Conservation (phyloP, 148 eudicot species). For the Drosera capensis region DNA sequence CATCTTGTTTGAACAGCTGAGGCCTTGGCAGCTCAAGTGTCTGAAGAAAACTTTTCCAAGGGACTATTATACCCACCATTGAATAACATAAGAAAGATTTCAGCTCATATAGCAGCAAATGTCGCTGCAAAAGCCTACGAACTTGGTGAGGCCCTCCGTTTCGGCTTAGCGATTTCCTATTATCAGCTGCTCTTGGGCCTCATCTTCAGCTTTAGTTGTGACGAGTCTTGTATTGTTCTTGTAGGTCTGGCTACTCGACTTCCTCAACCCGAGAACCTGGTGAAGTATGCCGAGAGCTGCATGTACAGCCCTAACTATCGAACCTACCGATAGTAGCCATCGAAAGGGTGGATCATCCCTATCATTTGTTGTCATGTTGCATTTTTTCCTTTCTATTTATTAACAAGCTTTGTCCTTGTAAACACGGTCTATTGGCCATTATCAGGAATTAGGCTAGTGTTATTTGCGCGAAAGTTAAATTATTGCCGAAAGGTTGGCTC, state of each 20-base stretch:
- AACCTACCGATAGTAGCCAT: constrained; percentile 14
- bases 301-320: constrained; percentile 74
- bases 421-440: too few species aligned
- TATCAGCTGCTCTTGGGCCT: too few species aligned
- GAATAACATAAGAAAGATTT: constrained; percentile 29
- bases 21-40: constrained; percentile 76
- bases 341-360: too few species aligned
- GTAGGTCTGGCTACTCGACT: constrained; percentile 71
- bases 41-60: constrained; percentile 28
- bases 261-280: constrained; percentile 56
- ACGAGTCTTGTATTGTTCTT: background rate
- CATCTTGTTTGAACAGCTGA: constrained; percentile 37
- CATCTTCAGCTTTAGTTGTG: too few species aligned
- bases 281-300: constrained; percentile 63
- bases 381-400: too few species aligned
- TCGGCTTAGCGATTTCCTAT: constrained; percentile 10
- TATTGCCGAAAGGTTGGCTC: too few species aligned
- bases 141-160: constrained; percentile 37
- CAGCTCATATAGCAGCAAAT: constrained; percentile 34
- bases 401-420: too few species aligned
- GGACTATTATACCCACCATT: constrained; percentile 36
- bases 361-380: too few species aligned
- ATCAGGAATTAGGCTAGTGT: too few species aligned
- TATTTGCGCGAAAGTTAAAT: too few species aligned
- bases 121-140: constrained; percentile 41